phyloP scores from a whole-genome alignment of 805 yeast genomes.

The Candida hispaniensis region DNA sequence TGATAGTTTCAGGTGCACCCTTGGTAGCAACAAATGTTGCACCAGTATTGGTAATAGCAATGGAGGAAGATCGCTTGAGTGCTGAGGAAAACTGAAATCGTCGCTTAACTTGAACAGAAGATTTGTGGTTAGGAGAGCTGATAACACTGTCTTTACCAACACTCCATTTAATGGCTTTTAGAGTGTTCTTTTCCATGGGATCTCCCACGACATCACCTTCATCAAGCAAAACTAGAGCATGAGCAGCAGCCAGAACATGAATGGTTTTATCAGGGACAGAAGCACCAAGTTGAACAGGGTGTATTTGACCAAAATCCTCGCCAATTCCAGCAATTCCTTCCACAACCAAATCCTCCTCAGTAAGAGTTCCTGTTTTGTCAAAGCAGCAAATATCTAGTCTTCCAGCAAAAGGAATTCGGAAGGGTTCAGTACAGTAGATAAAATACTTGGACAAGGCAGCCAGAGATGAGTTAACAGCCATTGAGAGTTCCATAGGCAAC shows the following conservation, averaged over 20 bases:
- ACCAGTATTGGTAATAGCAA: conserved; percentile 44
- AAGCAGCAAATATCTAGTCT: conserved; percentile 97
- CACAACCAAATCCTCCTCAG: conserved; percentile 91
- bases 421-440: conserved; percentile 96
- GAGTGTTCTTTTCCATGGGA: conserved; percentile 97
- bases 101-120: conserved; percentile 64
- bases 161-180: conserved; percentile 77
- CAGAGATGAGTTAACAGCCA: conserved; percentile 92
- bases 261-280: conserved; percentile 64
- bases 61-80: conserved; percentile 85
- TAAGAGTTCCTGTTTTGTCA: conserved; percentile 95
- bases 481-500: conserved; percentile 95
- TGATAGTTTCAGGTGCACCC: conserved; percentile 97
- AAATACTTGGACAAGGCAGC: conserved; percentile 78
- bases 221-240: conserved; percentile 86
- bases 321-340: conserved; percentile 88
- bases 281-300: conserved; percentile 41
- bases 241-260: conserved; percentile 83
- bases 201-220: conserved; percentile 98
- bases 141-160: conserved; percentile 70
- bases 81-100: conserved; percentile 97
- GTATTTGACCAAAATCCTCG: conserved; percentile 36
- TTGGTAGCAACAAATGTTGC: conserved; percentile 72
- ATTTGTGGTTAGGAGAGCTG: conserved; percentile 32
- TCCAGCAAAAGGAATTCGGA: conserved; percentile 95